Evolutionary conservation across 176 grass and related monocot genomes (phyloP), one percentile per base, ranked within the genome.

Genomic region (Carex kokanica): DNA sequence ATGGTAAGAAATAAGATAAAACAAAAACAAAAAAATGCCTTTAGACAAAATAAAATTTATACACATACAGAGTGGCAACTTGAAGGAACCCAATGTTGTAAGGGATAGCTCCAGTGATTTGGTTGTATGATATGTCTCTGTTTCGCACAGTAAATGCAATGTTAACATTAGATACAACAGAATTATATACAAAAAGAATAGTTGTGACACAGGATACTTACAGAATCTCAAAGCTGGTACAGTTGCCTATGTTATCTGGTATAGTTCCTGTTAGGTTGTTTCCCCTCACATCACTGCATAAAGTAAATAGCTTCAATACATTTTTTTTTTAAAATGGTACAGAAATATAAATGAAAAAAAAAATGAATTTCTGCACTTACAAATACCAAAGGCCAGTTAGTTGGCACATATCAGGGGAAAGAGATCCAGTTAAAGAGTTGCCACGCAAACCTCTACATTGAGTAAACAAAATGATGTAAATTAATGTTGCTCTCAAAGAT

Each of bases 61-160:
- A 49, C 16, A 82, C 91, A 73, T 92, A 99, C 96, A 99, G 60
- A 49, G 96, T 99, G 68, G 96, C 96, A 79, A 95, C 96, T 99
- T 99, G 96, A 85, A 99, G 93, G 81, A 95, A 99, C 21, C 96
- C 93, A 89, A 99, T 95, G 82, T 99, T 96, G 41, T 99, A 95
- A 86, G 96, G 96, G 88, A 99, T 95, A 83, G 93, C 96, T 75
- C 96, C 96, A n/a, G 86, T 88, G 49, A 99, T 93, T 75, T 99
- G 91, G 75, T 99, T 99, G 86, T 99, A 99, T 6, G 96, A 99
- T 81, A 99, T 99, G 61, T 99, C 96, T 85, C 96, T 99, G 85
- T 55, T 56, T 34, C n/a, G 11, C 74, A 92, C 17, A 89, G 60
- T 45, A 23, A 31, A 61, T 24, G 60, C 59, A 41, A 3, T 5